phyloP scores from a whole-genome alignment of 805 yeast species.

The Suhomyces emberorum region DNA sequence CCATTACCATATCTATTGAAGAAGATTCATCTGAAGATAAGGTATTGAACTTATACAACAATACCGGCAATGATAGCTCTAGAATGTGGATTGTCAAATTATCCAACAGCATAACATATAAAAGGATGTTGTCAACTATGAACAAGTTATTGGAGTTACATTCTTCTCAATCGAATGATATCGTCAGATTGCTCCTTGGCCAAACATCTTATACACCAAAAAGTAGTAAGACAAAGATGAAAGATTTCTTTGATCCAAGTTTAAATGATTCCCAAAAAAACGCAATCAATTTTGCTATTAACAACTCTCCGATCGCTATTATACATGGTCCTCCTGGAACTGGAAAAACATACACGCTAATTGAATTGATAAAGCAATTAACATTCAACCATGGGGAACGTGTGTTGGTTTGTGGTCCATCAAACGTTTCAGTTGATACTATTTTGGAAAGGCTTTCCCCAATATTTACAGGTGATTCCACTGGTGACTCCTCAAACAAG shows the following conservation, averaged over 20 bases:
- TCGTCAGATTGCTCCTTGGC: slow-evolving; percentile 48
- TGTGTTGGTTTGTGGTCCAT: slow-evolving; percentile 89
- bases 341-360: slow-evolving; percentile 77
- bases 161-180: slow-evolving; percentile 23
- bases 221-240: background rate
- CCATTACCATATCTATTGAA: slow-evolving; percentile 58
- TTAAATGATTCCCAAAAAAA: slow-evolving; percentile 68
- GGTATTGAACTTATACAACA: slow-evolving; percentile 44
- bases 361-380: slow-evolving; percentile 77
- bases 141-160: slow-evolving; percentile 55
- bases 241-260: slow-evolving; percentile 37
- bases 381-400: slow-evolving; percentile 43
- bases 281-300: slow-evolving; percentile 68
- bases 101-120: slow-evolving; percentile 67
- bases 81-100: slow-evolving; percentile 68
- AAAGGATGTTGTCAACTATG: slow-evolving; percentile 76
- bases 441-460: slow-evolving; percentile 69
- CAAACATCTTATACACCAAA: slow-evolving; percentile 26
- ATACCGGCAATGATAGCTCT: slow-evolving; percentile 31
- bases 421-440: slow-evolving; percentile 89
- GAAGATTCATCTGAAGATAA: slow-evolving; percentile 48
- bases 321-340: slow-evolving; percentile 85
- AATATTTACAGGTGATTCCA: slow-evolving; percentile 16
- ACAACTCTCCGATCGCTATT: slow-evolving; percentile 51
- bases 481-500: slow-evolving; percentile 1